Base-by-base conservation (phyloP, 345 rosid genomes). In the Hirschfeldia incana region DNA sequence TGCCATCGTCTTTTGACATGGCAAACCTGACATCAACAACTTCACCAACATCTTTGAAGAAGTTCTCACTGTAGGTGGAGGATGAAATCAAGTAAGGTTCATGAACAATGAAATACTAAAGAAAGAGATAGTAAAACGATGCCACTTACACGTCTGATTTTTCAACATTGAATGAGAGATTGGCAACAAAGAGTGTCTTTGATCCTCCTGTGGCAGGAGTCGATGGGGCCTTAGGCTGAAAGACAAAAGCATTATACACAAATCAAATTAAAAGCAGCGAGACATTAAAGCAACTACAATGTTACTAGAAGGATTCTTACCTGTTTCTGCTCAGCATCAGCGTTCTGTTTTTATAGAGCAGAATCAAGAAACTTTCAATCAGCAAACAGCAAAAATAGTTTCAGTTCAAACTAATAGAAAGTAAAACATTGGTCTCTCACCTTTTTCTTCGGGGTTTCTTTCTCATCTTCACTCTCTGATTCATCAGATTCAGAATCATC, bases 11-110 rank as follows among this genome's bases (percentile, higher is more conserved):
- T 1, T 61, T 66, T 51, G 77, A 83, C 8, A 76, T n/a, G n/a
- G 91, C 76, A n/a, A 95, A 80, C 67, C 97, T 92, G 3, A 93
- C 87, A 83, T 91, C 97, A 73, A 85, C 87, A 26, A 91, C 37
- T 82, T 93, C 92, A 28, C 92, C 98, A 61, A n/a, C 88, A 65
- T 59, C 89, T 75, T 88, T 82, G 78, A 93, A 95, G 89, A 95
- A 93, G 46, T 84, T 61, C 75, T 76, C 89, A 13, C 97, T 92
- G 93, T 29, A 85, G 42, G 6, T 4, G 1, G 12, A 39, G 0
- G 11, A 64, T 51, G 13, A 32, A 36, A 6, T 16, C 1, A 46
- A 16, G 55, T 4, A 13, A 44, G 51, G 51, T n/a, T 36, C n/a
- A 68, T 21, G 16, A 46, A 32, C 53, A 2, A 16, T 1, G 26